Evolutionary conservation across 169 alveolate species (phyloP), one percentile per base, ranked within the genome.

Genomic region (Cryptosporidium viatorum): DNA sequence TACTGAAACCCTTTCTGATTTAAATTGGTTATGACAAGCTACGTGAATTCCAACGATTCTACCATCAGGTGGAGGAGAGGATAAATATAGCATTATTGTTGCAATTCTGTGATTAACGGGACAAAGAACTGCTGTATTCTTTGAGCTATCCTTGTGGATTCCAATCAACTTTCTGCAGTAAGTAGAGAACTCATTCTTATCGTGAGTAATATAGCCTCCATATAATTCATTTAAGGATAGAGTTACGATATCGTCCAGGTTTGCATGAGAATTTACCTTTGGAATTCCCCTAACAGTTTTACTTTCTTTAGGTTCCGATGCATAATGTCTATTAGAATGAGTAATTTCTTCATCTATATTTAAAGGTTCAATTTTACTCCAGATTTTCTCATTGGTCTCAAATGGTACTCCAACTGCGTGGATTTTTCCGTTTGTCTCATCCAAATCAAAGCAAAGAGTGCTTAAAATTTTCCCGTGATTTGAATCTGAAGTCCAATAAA

Each of bases 291-390:
- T 73, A 9, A 73, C 86, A 5, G 86, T 73, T 41, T 70, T 50
- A 59, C 86, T 73, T 29, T 73, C 86, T 16, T n/a, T 59, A 35
- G 75, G 89, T 41, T 80, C 89, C 3, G 89, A 59, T 9, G 75
- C 75, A 18, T 62, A 65, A 43, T 80, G 75, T 80, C 62, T 62
- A n/a, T 58, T 18, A 55, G 58, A 5, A 16, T 14, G 39, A 26
- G 14, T 39, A 23, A 80, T 80, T 62, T 39, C 68, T 43, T 37
- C 74, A 3, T 65, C 80, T 10, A 43, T 9, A 14, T 7, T 37
- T 9, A 43, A 16, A 23, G 35, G 35, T 16, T 80, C 75, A 37
- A 62, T 65, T 62, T 62, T 23, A 2, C 21, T 23, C 73, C 75
- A 39, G 29, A 62, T 65, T 9, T 35, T 23, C 55, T 43, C 70